These are phyloP conservation scores for Yamadazyma diospyri DNA, from an alignment of 1,139 yeast species.

Conservation along the genomic window DNA sequence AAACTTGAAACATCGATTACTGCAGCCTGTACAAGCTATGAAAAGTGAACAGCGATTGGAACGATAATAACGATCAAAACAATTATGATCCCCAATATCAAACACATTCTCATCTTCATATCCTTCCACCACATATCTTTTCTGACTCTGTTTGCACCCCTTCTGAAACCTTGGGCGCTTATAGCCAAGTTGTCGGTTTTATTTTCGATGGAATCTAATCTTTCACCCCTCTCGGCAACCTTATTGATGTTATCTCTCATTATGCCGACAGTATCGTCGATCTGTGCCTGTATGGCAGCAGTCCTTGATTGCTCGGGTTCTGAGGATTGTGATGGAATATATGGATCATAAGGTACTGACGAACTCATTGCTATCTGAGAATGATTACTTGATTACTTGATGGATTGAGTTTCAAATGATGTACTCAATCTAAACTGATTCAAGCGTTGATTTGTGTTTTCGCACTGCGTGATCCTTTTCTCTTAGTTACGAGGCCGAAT, in stretches of 20 bases:
- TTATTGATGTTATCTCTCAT: conserved; percentile 97
- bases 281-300: conserved; percentile 87
- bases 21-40: too few species aligned
- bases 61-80: conserved; percentile 86
- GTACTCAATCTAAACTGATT: too few species aligned
- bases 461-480: conserved; percentile 1
- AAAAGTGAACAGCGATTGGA: conserved; percentile 87
- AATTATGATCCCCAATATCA: conserved; percentile 75
- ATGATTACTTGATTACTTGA: neutral
- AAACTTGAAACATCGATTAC: too few species aligned
- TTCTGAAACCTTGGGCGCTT: conserved; percentile 92
- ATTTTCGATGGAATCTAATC: conserved; percentile 88
- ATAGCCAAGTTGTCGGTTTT: conserved; percentile 92
- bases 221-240: conserved; percentile 93
- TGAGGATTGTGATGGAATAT: conserved; percentile 62
- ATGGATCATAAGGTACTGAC: conserved; percentile 88
- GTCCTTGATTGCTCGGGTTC: conserved; percentile 62
- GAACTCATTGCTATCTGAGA: conserved; percentile 64
- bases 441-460: neutral
- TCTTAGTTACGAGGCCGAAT: too few species aligned
- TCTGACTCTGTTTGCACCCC: conserved; percentile 96
- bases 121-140: conserved; percentile 99
- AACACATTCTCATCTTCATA: conserved; percentile 92
- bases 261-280: conserved; percentile 94
- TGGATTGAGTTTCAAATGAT: neutral